Evolutionary conservation across 106 monocot genomes (phyloP), one percentile per base, ranked within the genome.

Genomic region (Dioscorea zingiberensis): DNA sequence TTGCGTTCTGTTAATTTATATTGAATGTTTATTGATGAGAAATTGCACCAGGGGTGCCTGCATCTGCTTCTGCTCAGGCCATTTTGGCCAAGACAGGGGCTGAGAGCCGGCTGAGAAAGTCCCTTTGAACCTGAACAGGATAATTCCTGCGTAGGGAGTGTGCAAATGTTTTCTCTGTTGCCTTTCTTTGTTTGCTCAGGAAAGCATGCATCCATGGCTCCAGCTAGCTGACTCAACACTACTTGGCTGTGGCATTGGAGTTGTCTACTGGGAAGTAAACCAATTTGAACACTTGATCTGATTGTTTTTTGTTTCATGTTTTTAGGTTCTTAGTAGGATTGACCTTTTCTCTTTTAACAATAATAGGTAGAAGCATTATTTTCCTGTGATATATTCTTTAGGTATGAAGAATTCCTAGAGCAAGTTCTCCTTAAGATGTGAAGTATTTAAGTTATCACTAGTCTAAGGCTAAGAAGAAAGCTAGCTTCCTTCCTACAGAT

Each of bases 111-210:
- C 94, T 94, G 94, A 91, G 90, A 94, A 87, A 94, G 85, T 83
- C 94, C 94, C 94, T 94, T 91, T 78, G 90, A 85, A 94, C 94
- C 90, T 94, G 94, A 94, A 78, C 94, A 87, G 87, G 87, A 74
- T 83, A 87, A 94, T 91, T 38, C 94, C 94, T 94, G 87, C 90
- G 94, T 73, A 94, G 83, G 87, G 90, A 94, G 94, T 71, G 94
- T 94, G 94, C 91, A 71, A 59, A 58, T 56, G 29, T 56, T 71
- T 62, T 72, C 69, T 61, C 66, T 76, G 59, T 46, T 72, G 60
- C 47, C 59, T 63, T 69, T 57, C 49, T 25, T 61, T 68, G 74
- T 47, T 56, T 47, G 46, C 18, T 30, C 63, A 64, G 65, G 74
- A 21, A 29, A 48, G 21, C 25, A 19, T 58, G 51, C 22, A 25